A percentile compares a stretch with the other conserved stretches of the same genome.
phyloP scores from a whole-genome alignment of 371 early-diverging fungal species.

The Dichotomocladium elegans region DNA sequence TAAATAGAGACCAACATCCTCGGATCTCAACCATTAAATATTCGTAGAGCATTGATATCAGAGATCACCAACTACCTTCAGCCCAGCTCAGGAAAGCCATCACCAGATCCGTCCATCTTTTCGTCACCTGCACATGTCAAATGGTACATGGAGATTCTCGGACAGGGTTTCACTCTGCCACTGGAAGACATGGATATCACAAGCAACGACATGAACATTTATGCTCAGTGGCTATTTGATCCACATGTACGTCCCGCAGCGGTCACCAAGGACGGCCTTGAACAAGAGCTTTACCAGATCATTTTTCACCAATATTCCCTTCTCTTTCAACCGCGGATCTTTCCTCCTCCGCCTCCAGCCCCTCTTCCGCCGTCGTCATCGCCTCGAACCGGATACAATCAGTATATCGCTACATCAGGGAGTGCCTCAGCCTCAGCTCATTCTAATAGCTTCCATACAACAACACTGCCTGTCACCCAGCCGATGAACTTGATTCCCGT shows the following conservation, averaged over 20 bases:
- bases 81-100: conserved; percentile 32
- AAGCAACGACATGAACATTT: conserved; percentile 60
- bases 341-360: conserved; percentile 8
- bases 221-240: conserved; percentile 77
- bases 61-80: conserved; percentile 60
- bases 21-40: conserved; percentile 58
- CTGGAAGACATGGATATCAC: conserved; percentile 72
- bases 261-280: conserved; percentile 41
- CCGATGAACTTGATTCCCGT: not conserved
- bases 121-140: conserved; percentile 69
- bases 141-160: conserved; percentile 83
- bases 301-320: conserved; percentile 76
- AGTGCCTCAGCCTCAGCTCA: not conserved
- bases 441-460: not conserved
- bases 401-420: not conserved
- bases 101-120: conserved; percentile 52
- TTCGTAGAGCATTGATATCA: conserved; percentile 56
- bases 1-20: conserved; percentile 64
- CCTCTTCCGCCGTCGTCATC: not conserved
- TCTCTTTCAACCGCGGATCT: conserved; percentile 61
- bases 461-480: conserved; percentile 6
- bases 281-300: conserved; percentile 50
- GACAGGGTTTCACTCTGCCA: conserved; percentile 77
- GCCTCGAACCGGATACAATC: not conserved
- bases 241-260: conserved; percentile 56